phyloP scores from a whole-genome alignment of 495 filamentous ascomycete genomes.

The Hypoxylon trugodes region DNA sequence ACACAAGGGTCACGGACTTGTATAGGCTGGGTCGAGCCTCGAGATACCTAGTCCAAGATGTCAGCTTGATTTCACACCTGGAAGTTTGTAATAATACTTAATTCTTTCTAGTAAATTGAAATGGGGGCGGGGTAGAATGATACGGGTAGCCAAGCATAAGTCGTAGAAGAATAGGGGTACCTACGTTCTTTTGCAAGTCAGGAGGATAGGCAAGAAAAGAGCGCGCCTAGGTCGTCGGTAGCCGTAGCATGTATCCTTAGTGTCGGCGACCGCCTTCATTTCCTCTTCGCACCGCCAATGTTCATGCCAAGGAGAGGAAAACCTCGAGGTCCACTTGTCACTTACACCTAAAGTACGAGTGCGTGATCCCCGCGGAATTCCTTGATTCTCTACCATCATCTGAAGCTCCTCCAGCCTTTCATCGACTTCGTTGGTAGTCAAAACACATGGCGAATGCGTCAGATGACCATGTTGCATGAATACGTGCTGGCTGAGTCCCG shows the following conservation, averaged over 20 bases:
- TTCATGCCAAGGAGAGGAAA: slow-evolving; percentile 7
- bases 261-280: not conserved
- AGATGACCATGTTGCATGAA: not conserved
- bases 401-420: not conserved
- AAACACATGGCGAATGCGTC: slow-evolving; percentile 7
- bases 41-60: slow-evolving; percentile 31
- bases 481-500: slow-evolving; percentile 13
- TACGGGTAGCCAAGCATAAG: not conserved
- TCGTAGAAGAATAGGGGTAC: not conserved
- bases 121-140: not conserved
- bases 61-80: not conserved
- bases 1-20: slow-evolving; percentile 35
- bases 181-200: slow-evolving; percentile 45
- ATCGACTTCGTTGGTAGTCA: not conserved
- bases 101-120: no score
- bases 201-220: slow-evolving; percentile 34
- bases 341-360: not conserved
- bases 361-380: not conserved
- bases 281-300: slow-evolving; percentile 9
- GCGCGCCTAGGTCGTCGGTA: not conserved
- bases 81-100: not conserved
- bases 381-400: not conserved
- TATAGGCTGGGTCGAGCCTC: slow-evolving; percentile 39
- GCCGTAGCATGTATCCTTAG: not conserved
- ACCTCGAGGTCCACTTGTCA: not conserved